Conservation (phyloP, 768 basidiomycete species). For the Psilocybe tampanensis region DNA sequence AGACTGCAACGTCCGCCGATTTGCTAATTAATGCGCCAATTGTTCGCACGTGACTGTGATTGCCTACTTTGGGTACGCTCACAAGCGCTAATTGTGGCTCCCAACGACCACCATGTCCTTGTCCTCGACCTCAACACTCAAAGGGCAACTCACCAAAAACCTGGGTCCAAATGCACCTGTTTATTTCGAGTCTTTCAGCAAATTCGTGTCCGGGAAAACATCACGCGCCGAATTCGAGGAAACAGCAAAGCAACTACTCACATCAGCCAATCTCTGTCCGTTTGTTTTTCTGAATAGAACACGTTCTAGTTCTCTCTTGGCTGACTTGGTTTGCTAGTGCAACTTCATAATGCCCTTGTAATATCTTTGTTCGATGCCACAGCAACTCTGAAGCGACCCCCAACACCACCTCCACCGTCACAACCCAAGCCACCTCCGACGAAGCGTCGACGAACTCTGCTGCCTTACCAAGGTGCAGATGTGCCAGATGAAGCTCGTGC, state of each 20-base stretch:
- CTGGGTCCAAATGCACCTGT: conserved; percentile 59
- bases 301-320: too few relatives aligned
- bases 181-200: conserved; percentile 68
- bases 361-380: conserved; percentile 85
- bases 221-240: conserved; percentile 82
- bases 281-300: background rate
- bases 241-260: conserved; percentile 60
- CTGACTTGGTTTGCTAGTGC: conserved; percentile 43
- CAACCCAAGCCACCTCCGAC: conserved; percentile 59
- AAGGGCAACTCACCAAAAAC: conserved; percentile 62
- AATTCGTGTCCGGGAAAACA: conserved; percentile 66
- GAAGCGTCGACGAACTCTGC: conserved; percentile 69
- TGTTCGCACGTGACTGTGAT: conserved; percentile 10
- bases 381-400: conserved; percentile 62
- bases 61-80: background rate
- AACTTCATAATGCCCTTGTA: conserved; percentile 82
- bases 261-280: conserved; percentile 52
- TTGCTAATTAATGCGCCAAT: background rate
- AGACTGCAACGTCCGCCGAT: background rate
- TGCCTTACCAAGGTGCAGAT: conserved; percentile 74
- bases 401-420: conserved; percentile 66
- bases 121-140: conserved; percentile 73
- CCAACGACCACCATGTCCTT: conserved; percentile 56
- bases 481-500: conserved; percentile 52
- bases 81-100: background rate